Percentiles rank a stretch among this genome's conserved stretches.
Conservation (phyloP, 2,329 filamentous ascomycete genomes). For the Daldinia eschscholtzii region DNA sequence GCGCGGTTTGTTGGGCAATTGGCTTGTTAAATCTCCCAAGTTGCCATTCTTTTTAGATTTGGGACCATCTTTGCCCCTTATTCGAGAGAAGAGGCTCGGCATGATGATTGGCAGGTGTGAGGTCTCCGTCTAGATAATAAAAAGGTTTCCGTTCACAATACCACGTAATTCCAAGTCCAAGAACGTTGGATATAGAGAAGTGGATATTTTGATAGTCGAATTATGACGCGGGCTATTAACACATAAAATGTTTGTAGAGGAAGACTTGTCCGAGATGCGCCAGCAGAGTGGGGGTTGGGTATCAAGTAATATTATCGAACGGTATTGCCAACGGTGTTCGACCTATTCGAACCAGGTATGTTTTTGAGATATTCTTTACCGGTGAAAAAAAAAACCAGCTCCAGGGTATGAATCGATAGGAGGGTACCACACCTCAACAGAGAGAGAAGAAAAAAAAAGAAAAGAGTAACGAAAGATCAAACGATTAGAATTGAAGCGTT, state of each 20-base stretch:
- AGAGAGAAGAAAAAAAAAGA: conserved; percentile 20
- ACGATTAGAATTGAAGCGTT: conserved; percentile 41
- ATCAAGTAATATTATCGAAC: conserved; percentile 46
- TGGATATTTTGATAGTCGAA: conserved; percentile 30
- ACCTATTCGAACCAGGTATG: conserved; percentile 42
- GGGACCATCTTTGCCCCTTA: conserved; percentile 81
- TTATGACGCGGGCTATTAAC: conserved; percentile 36
- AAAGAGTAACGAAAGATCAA: conserved; percentile 28
- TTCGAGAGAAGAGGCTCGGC: conserved; percentile 71
- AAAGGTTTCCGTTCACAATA: conserved; percentile 24
- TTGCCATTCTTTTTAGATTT: conserved; percentile 75
- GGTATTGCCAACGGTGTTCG: conserved; percentile 48
- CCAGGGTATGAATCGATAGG: conserved; percentile 32
- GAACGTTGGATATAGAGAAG: conserved; percentile 31
- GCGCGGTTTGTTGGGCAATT: conserved; percentile 75
- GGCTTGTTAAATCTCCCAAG: conserved; percentile 62
- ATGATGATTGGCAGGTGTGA: conserved; percentile 56
- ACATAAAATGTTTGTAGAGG: conserved; percentile 40
- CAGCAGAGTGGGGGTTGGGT: conserved; percentile 47
- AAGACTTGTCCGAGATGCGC: conserved; percentile 43
- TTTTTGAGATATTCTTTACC: conserved; percentile 37
- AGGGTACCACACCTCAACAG: conserved; percentile 25
- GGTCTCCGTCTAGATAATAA: conserved; percentile 30
- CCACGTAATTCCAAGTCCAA: conserved; percentile 34
- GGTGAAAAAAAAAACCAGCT: conserved; percentile 29